These are phyloP conservation scores for Chrysoporthe deuterocubensis DNA, from an alignment of 2,329 filamentous ascomycete genomes.

Conservation along the genomic window DNA sequence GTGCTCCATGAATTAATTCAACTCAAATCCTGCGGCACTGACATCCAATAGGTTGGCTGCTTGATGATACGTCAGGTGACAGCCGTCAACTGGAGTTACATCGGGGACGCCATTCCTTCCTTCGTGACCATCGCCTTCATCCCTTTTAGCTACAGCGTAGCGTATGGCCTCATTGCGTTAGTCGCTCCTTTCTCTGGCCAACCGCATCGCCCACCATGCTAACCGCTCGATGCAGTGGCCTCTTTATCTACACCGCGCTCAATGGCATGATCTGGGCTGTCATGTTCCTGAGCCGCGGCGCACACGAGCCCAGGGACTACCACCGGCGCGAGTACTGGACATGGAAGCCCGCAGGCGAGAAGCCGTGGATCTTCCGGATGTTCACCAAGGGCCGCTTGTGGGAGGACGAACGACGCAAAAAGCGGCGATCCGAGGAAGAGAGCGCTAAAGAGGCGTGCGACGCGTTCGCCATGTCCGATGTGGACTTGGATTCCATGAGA, in stretches of 20 bases:
- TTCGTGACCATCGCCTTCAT: conserved; percentile 77
- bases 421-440: conserved; percentile 4
- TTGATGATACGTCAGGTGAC: conserved; percentile 78
- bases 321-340: conserved; percentile 61
- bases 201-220: not conserved
- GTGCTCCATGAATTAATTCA: conserved; percentile 24
- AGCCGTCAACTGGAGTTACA: conserved; percentile 76
- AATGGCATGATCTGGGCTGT: conserved; percentile 52
- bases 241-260: conserved; percentile 59
- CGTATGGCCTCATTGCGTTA: conserved; percentile 75
- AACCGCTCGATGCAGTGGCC: conserved; percentile 41
- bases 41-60: conserved; percentile 58
- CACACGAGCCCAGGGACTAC: conserved; percentile 54
- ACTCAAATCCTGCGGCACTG: not conserved
- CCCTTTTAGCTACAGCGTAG: conserved; percentile 78
- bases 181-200: conserved; percentile 34
- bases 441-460: conserved; percentile 21
- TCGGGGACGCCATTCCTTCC: conserved; percentile 75
- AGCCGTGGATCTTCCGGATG: conserved; percentile 52
- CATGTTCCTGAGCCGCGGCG: conserved; percentile 47
- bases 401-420: conserved; percentile 31
- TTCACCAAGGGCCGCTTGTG: conserved; percentile 35
- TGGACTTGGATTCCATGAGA: conserved; percentile 21
- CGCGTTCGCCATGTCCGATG: conserved; percentile 27
- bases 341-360: conserved; percentile 52